Percentiles rank a stretch among this genome's conserved stretches.
phyloP scores from a whole-genome alignment of 768 basidiomycete genomes.

The Tricholoma flavovirens region DNA sequence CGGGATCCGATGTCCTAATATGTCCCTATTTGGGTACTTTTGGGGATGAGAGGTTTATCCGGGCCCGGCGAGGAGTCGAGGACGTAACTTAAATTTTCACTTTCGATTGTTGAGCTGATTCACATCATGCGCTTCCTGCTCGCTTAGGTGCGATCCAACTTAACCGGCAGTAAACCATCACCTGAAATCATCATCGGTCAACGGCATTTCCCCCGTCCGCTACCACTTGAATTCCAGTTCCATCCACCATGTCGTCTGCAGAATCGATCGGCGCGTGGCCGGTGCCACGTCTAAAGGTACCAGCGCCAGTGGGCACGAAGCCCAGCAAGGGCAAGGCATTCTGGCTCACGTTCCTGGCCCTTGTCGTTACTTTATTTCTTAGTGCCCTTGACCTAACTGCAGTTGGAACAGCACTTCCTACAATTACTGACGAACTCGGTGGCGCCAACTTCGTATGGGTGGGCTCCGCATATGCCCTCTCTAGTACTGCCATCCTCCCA shows the following conservation, averaged over 20 bases:
- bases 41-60: no score
- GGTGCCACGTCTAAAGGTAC: neutral
- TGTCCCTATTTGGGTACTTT: no score
- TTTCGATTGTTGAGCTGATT: no score
- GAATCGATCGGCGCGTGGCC: neutral
- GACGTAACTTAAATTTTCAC: no score
- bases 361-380: neutral
- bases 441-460: conserved; percentile 5
- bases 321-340: neutral
- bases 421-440: conserved; percentile 5
- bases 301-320: neutral
- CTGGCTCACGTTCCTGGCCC: neutral
- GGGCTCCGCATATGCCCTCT: conserved; percentile 26
- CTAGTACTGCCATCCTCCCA: conserved; percentile 33
- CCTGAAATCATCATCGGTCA: no score
- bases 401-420: conserved; percentile 3
- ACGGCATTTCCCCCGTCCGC: no score
- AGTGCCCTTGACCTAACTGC: neutral
- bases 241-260: neutral
- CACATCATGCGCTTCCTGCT: no score
- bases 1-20: no score
- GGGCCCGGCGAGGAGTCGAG: no score
- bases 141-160: no score
- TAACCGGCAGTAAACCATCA: no score
- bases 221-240: neutral